Evolutionary conservation across 352 stramenopile species (phyloP).

Genomic region (Globisporangium cystogenes): DNA sequence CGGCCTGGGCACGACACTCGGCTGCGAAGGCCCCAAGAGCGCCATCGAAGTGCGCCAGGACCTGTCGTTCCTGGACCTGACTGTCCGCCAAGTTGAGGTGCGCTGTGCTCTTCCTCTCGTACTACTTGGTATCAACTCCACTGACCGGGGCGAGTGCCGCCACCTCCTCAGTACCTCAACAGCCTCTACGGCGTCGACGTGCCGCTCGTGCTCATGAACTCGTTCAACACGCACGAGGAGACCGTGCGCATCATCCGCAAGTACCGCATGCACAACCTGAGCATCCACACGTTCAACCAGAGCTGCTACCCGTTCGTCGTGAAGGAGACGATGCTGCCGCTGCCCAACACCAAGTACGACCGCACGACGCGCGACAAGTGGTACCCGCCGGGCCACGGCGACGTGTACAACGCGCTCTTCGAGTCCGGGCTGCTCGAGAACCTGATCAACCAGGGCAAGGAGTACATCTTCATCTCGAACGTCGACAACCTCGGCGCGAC

Average conservation of each 20-base stretch:
- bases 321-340: slow-evolving; percentile 86
- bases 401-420: slow-evolving; percentile 98
- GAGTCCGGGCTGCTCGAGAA: slow-evolving; percentile 95
- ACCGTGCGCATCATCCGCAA: slow-evolving; percentile 97
- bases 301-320: slow-evolving; percentile 91
- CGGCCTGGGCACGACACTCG: slow-evolving; percentile 98
- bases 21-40: slow-evolving; percentile 91
- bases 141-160: too few relatives aligned
- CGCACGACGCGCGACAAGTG: slow-evolving; percentile 72
- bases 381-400: slow-evolving; percentile 98
- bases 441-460: slow-evolving; percentile 94
- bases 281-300: slow-evolving; percentile 94
- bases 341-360: slow-evolving; percentile 87
- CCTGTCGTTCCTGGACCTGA: slow-evolving; percentile 97
- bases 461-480: slow-evolving; percentile 99
- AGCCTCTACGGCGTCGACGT: slow-evolving; percentile 93
- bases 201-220: slow-evolving; percentile 99
- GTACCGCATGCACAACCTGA: slow-evolving; percentile 95
- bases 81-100: slow-evolving; percentile 96
- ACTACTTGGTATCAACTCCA: too few relatives aligned
- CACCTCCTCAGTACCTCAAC: slow-evolving; percentile 73
- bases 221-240: slow-evolving; percentile 98
- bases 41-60: slow-evolving; percentile 92
- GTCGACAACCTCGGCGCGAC: slow-evolving; percentile 99
- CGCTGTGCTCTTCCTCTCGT: slow-evolving; percentile 1